Conservation (phyloP, 225 moss, liverwort and hornwort species). For the Marchantia paleacea region DNA sequence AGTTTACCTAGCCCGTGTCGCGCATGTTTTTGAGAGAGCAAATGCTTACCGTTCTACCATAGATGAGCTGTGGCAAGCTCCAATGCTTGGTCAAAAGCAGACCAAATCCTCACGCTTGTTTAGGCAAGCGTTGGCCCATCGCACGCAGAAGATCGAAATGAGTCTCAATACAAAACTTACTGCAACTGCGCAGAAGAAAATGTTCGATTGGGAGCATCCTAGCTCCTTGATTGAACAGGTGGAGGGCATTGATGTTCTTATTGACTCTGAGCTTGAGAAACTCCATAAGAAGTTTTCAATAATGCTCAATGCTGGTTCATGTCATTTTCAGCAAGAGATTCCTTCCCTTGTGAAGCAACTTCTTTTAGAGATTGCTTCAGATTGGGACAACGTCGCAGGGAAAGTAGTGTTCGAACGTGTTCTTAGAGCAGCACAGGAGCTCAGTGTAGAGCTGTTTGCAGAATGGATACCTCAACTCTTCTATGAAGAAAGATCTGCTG, state of each 20-base stretch:
- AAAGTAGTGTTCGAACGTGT: constrained; percentile 21
- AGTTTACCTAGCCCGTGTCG: constrained; percentile 11
- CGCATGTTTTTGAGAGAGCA: constrained; percentile 19
- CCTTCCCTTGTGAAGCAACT: constrained; percentile 5
- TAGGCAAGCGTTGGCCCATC: constrained; percentile 7
- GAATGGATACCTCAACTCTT: constrained; percentile 26
- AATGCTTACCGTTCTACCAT: constrained; percentile 17
- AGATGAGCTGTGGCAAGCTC: constrained; percentile 25
- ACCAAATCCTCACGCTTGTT: background rate
- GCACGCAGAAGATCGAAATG: constrained; percentile 4
- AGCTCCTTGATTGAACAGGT: constrained; percentile 4
- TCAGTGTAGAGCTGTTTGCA: background rate
- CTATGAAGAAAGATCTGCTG: background rate
- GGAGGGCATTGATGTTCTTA: background rate
- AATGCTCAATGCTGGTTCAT: background rate
- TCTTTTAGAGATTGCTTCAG: constrained; percentile 14
- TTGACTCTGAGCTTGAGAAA: background rate
- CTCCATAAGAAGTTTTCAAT: background rate
- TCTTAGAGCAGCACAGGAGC: constrained; percentile 13
- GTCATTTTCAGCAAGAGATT: background rate
- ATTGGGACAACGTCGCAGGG: constrained; percentile 25
- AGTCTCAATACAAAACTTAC: constrained; percentile 20
- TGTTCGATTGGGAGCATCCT: constrained; percentile 29
- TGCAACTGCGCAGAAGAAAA: background rate
- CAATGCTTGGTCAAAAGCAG: background rate